A percentile compares a stretch with the other conserved stretches of the same genome.
Conservation (phyloP, 2,329 filamentous ascomycete genomes). For the Microsporum audouinii region DNA sequence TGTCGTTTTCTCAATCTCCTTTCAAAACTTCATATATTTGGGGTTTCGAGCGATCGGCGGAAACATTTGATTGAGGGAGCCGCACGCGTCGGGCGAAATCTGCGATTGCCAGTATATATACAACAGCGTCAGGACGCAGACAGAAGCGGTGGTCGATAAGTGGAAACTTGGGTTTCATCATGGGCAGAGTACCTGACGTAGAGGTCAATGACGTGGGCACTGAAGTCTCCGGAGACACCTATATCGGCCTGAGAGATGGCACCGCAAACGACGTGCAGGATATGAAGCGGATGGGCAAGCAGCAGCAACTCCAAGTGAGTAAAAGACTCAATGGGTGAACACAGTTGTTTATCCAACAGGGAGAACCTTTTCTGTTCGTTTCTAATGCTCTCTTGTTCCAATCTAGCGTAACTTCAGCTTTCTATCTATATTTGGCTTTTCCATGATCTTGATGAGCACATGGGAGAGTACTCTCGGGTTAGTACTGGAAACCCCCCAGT, state of each 20-base stretch:
- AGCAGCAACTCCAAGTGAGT: conserved; percentile 6
- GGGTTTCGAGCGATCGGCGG: not conserved
- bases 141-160: not conserved
- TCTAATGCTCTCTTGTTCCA: not conserved
- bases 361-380: not conserved
- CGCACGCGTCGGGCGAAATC: not conserved
- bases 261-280: conserved; percentile 5
- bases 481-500: not conserved
- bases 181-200: not conserved
- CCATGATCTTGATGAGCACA: conserved; percentile 20
- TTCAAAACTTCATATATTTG: not conserved
- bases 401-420: conserved; percentile 7
- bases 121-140: not conserved
- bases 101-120: not conserved
- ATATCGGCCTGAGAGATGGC: conserved; percentile 4
- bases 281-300: conserved; percentile 9
- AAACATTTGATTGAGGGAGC: not conserved
- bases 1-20: not conserved
- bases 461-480: conserved; percentile 36
- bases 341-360: not conserved
- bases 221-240: conserved; percentile 2
- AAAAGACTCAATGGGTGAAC: not conserved
- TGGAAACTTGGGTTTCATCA: not conserved
- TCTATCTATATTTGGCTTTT: conserved; percentile 8
- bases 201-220: not conserved